phyloP scores from a whole-genome alignment of 2,329 filamentous ascomycete genomes.

The Diaporthe australafricana region DNA sequence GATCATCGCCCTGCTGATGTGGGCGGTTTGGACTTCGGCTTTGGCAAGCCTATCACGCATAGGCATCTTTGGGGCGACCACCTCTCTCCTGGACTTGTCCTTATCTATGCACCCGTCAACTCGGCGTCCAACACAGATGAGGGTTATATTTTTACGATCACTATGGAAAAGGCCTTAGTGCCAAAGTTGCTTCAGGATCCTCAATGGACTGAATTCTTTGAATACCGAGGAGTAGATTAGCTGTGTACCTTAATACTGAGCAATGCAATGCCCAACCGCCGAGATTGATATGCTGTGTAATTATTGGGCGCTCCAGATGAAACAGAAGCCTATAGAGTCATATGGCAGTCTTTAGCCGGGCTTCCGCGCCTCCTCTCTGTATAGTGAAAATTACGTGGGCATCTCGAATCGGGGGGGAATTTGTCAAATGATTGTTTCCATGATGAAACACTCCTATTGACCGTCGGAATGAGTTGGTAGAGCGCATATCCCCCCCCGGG shows the following conservation, averaged over 20 bases:
- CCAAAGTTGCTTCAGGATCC: slow-evolving; percentile 45
- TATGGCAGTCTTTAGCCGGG: too few relatives aligned
- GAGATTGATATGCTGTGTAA: too few relatives aligned
- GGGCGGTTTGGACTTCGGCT: slow-evolving; percentile 47
- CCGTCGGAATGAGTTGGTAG: too few relatives aligned
- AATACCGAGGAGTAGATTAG: slow-evolving; percentile 48
- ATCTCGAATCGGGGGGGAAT: too few relatives aligned
- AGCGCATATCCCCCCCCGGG: too few relatives aligned
- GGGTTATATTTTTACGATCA: slow-evolving; percentile 47
- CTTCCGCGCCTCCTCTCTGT: too few relatives aligned
- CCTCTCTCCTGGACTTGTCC: slow-evolving; percentile 41
- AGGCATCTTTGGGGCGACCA: slow-evolving; percentile 45
- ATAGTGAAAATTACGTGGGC: too few relatives aligned
- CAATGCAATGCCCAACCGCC: too few relatives aligned
- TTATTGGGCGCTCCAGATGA: too few relatives aligned
- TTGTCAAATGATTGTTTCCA: too few relatives aligned
- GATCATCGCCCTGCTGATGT: slow-evolving; percentile 48
- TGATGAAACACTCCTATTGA: too few relatives aligned
- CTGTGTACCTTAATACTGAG: not conserved
- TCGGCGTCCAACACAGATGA: slow-evolving; percentile 44
- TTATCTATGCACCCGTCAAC: slow-evolving; percentile 46
- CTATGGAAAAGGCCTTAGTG: slow-evolving; percentile 47
- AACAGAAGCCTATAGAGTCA: too few relatives aligned
- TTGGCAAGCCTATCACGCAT: slow-evolving; percentile 46
- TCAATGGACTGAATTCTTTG: slow-evolving; percentile 50